phyloP scores from a whole-genome alignment of 345 rosid species.

The Durio zibethinus region DNA sequence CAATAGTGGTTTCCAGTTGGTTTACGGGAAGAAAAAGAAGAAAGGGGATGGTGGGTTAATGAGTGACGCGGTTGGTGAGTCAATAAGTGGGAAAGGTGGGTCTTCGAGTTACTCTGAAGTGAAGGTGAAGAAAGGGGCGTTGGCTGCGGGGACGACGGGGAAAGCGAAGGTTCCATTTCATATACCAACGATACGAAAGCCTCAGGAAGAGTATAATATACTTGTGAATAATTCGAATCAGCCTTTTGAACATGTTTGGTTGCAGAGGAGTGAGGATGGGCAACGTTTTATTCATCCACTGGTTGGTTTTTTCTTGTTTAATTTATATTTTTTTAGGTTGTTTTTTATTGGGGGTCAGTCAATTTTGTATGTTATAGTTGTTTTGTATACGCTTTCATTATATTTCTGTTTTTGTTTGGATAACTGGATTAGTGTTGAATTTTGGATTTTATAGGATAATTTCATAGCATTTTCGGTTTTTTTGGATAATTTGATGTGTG shows the following conservation, averaged over 20 bases:
- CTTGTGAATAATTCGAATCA: slow-evolving; percentile 60
- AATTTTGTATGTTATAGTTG: background rate
- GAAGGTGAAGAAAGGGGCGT: slow-evolving; percentile 46
- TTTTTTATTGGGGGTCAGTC: background rate
- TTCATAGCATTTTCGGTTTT: background rate
- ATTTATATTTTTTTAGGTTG: slow-evolving; percentile 12
- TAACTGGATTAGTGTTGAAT: background rate
- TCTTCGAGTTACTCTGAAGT: slow-evolving; percentile 33
- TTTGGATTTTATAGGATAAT: background rate
- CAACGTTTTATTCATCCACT: slow-evolving; percentile 65
- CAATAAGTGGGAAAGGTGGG: slow-evolving; percentile 13
- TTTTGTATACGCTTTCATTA: background rate
- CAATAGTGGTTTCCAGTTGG: slow-evolving; percentile 65
- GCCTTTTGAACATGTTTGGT: slow-evolving; percentile 79
- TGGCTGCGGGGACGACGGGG: slow-evolving; percentile 35
- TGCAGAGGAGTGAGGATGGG: slow-evolving; percentile 69
- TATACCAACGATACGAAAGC: slow-evolving; percentile 56
- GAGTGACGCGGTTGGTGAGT: slow-evolving; percentile 12
- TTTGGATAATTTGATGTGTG: background rate
- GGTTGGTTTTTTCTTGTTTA: slow-evolving; percentile 40
- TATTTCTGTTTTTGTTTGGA: background rate
- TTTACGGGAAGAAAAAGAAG: slow-evolving; percentile 65
- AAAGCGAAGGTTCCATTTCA: slow-evolving; percentile 73
- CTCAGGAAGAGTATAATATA: slow-evolving; percentile 72
- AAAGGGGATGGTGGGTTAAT: slow-evolving; percentile 22